Evolutionary conservation across 2,329 filamentous ascomycete species (phyloP), one percentile per base, ranked within the genome.

Genomic region (Pyrenophora teres): DNA sequence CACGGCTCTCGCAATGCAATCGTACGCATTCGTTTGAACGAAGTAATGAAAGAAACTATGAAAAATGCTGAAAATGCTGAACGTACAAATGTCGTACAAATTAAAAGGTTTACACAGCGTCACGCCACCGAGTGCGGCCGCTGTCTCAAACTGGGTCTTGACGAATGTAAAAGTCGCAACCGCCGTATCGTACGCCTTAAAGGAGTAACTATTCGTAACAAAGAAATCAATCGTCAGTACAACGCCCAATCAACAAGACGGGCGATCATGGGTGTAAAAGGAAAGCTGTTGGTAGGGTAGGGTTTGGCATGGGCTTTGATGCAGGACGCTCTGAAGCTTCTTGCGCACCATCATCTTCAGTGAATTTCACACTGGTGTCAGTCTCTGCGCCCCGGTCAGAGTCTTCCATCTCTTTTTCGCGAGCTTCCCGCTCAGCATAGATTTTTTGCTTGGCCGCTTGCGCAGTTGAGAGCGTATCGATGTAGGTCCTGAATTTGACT

Each of bases 401-500:
- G 25, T 62, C 59, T 2, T 41, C 32, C 21, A 49, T 39, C 40
- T 62, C 61, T 33, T 64, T 59, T 32, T 59, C 65, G 23, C 60
- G 63, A 12, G 65, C 62, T 46, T 68, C 70, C 25, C 72, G 71
- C 58, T 71, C 67, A 4, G 69, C 67, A 60, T 91, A 88, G 36
- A 97, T 87, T 68, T 87, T 87, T 39, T 83, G 81, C 70, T 89
- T 92, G 47, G 85, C 81, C 27, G 71, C 76, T 62, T 89, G 84
- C 0, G 92, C 92, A 32, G 84, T 83, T 51, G 86, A 81, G 43
- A 99, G 77, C 30, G 86, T 87, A 72, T 97, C 94, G 62, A 97
- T 92, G 68, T 97, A 99, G 0, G 92, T 97, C 54, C 88, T 82
- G 77, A 96, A 97, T 75, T 97, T 97, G 74, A 97, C 92, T 72